A percentile compares a stretch with the other conserved stretches of the same genome.
These are phyloP conservation scores for Coemansia sp. DNA, from an alignment of 192 early-diverging fungal species.

Conservation along the genomic window DNA sequence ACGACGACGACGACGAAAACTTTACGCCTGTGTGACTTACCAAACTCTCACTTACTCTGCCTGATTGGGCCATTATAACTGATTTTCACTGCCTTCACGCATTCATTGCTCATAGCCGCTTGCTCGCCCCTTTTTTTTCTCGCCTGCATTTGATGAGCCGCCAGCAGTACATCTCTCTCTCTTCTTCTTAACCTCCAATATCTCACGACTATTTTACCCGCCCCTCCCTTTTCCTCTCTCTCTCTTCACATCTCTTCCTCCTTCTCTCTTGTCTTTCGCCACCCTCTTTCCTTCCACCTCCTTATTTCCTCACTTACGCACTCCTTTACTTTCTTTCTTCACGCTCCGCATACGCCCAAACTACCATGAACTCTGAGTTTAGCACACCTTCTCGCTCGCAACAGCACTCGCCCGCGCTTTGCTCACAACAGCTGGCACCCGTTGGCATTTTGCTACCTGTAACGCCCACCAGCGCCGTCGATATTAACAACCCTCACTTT, in stretches of 20 bases:
- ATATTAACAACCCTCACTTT: constrained; percentile 44
- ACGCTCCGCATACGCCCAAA: constrained; percentile 22
- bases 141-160: constrained; percentile 16
- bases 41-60: constrained; percentile 5
- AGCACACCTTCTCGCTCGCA: constrained; percentile 50
- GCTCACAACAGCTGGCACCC: constrained; percentile 28
- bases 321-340: constrained; percentile 13
- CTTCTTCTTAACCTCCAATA: not conserved
- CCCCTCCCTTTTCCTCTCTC: not conserved
- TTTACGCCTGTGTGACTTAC: constrained; percentile 11
- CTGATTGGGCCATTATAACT: not conserved
- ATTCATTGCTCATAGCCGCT: constrained; percentile 12
- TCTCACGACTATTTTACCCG: constrained; percentile 5
- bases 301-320: constrained; percentile 19
- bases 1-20: not conserved
- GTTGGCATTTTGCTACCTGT: constrained; percentile 29
- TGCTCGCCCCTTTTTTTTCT: not conserved
- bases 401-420: constrained; percentile 50
- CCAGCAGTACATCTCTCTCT: constrained; percentile 5
- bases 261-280: not conserved
- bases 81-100: not conserved
- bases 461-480: constrained; percentile 36
- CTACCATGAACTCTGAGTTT: constrained; percentile 54
- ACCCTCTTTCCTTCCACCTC: constrained; percentile 7
- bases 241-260: constrained; percentile 8